A percentile compares a stretch with the other conserved stretches of the same genome.
phyloP scores from a whole-genome alignment of 495 filamentous ascomycete genomes.

The Hyaloscypha bicolor region DNA sequence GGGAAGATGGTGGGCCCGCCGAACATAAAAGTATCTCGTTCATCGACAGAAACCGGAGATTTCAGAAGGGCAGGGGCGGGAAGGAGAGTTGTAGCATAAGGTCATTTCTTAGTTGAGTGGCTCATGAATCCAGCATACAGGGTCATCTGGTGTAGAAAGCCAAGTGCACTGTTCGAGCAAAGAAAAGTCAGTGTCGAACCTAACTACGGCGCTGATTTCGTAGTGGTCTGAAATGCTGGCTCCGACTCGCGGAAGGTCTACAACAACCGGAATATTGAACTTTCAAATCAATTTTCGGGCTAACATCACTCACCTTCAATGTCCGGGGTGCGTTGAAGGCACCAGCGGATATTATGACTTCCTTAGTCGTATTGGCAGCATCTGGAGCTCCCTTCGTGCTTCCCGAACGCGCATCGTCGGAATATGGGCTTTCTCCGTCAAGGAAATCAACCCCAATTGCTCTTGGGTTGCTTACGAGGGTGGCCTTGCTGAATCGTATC shows the following conservation, averaged over 20 bases:
- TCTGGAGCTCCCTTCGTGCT: conserved; percentile 32
- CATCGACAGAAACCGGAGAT: conserved; percentile 41
- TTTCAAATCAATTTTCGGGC: conserved; percentile 49
- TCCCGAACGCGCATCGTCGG: conserved; percentile 42
- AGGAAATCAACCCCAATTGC: conserved; percentile 68
- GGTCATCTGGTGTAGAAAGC: conserved; percentile 41
- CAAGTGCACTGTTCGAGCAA: conserved; percentile 51
- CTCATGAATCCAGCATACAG: conserved; percentile 46
- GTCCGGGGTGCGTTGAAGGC: conserved; percentile 63
- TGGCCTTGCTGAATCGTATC: conserved; percentile 51
- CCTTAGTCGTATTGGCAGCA: conserved; percentile 50
- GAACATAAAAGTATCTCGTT: conserved; percentile 54
- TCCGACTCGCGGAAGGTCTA: conserved; percentile 62
- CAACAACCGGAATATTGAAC: conserved; percentile 54
- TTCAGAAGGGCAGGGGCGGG: conserved; percentile 50
- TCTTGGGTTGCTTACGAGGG: conserved; percentile 38
- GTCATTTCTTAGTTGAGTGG: conserved; percentile 32
- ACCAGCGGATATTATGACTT: conserved; percentile 67
- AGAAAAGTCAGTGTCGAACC: conserved; percentile 43
- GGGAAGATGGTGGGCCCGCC: conserved; percentile 55
- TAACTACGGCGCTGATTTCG: conserved; percentile 51
- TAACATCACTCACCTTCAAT: conserved; percentile 65
- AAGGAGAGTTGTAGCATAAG: conserved; percentile 53
- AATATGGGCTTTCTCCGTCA: conserved; percentile 59
- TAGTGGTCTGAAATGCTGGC: conserved; percentile 67